Conservation (phyloP, 176 grass and related monocot species). For the Dendrocalamus sinicus region DNA sequence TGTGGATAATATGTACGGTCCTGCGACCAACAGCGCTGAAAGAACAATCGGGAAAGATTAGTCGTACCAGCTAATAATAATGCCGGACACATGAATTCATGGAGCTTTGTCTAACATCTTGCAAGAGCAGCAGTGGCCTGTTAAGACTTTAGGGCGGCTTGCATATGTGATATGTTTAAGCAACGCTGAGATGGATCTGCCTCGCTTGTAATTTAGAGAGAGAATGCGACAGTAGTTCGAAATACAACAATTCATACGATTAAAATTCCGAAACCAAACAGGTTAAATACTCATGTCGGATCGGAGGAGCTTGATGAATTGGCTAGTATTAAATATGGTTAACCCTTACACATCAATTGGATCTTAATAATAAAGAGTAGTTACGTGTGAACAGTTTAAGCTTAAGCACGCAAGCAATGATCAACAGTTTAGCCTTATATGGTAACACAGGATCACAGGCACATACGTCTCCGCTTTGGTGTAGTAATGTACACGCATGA, state of each 20-base stretch:
- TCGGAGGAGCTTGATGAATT: no score
- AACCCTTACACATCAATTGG: slow-evolving; percentile 7
- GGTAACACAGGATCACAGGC: neutral
- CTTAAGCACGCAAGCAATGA: slow-evolving; percentile 16
- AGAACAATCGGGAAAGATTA: neutral
- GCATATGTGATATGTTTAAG: neutral
- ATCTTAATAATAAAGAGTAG: slow-evolving; percentile 5
- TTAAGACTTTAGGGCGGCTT: slow-evolving; percentile 7
- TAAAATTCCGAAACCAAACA: neutral
- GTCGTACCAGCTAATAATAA: neutral
- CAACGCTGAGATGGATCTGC: neutral
- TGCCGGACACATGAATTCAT: neutral
- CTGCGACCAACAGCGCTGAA: neutral
- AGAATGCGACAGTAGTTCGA: neutral
- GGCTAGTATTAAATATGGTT: neutral
- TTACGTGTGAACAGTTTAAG: neutral
- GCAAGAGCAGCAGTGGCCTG: neutral
- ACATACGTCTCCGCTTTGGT: neutral
- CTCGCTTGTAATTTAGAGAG: neutral
- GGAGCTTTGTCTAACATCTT: neutral
- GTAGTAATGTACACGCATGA: neutral
- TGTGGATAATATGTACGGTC: neutral
- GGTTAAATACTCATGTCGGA: no score
- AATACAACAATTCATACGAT: neutral
- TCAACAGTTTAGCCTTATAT: neutral